phyloP scores from a whole-genome alignment of 192 early-diverging fungal genomes.

The Coemansia reversa region DNA sequence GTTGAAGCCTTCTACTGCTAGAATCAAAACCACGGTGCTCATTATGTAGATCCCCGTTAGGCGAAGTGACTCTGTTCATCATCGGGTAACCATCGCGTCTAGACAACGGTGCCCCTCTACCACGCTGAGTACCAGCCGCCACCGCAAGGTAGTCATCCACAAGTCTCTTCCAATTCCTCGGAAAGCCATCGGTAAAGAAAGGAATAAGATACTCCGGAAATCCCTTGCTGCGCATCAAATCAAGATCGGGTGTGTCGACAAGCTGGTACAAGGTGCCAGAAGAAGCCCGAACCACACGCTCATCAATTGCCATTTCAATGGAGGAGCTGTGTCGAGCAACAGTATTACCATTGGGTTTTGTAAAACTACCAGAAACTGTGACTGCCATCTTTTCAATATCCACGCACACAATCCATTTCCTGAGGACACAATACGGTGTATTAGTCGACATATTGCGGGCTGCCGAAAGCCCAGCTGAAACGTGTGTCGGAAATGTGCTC shows the following conservation, averaged over 20 bases:
- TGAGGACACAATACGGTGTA: constrained; percentile 10
- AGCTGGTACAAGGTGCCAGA: constrained; percentile 32
- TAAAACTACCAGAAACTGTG: constrained; percentile 26
- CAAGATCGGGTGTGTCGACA: constrained; percentile 24
- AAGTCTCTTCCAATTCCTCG: constrained; percentile 30
- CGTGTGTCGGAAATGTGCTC: constrained; percentile 36
- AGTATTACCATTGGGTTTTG: constrained; percentile 21
- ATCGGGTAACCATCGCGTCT: constrained; percentile 12
- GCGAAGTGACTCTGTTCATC: neutral
- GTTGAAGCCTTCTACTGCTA: neutral
- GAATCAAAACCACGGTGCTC: neutral
- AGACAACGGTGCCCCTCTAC: neutral
- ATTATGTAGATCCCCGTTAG: neutral
- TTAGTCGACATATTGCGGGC: constrained; percentile 4
- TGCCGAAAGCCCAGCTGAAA: constrained; percentile 4
- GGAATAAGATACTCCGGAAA: constrained; percentile 31
- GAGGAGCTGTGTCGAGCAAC: constrained; percentile 34
- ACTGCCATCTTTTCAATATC: constrained; percentile 20
- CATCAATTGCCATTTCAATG: constrained; percentile 17
- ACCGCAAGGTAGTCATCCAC: constrained; percentile 14
- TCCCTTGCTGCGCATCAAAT: constrained; percentile 32
- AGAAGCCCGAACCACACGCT: constrained; percentile 16
- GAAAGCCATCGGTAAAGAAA: constrained; percentile 34
- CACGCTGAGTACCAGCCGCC: neutral
- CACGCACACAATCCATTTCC: constrained; percentile 24